Evolutionary conservation across 805 yeast genomes (phyloP), one percentile per base, ranked within the genome.

Genomic region (Cephaloascus albidus): DNA sequence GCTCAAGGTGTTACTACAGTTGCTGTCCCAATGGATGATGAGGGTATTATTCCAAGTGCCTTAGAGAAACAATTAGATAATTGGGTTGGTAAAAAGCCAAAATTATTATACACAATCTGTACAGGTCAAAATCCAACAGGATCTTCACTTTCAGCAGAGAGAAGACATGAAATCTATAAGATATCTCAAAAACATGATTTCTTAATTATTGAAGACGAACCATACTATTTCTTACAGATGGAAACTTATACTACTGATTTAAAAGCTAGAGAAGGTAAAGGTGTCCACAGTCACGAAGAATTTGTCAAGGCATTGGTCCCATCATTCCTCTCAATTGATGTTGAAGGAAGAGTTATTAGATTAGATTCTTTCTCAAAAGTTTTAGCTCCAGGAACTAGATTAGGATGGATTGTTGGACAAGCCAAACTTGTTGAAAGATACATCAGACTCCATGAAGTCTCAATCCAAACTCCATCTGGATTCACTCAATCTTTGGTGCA

Each of bases 91-190:
- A 74, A 76, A 43, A 78, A 78, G 61, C 97, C 97, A 48, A 87
- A 83, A 61, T 66, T 90, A 43, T 69, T 90, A 50, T 93, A 93
- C 75, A 80, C 93, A 33, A 86, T 90, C 51, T 82, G 93, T 48
- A 93, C 97, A 6, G 98, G 98, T 45, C 97, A 93, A 68, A 90
- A 90, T 72, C 98, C 98, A 46, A 89, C 97, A 16, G 98, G 98
- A 31, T 80, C 95, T 3, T 84, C 87, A 18, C 68, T 93, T 52
- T 68, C 82, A 28, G 63, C 53, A 20, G 89, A 85, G 53, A 79
- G 97, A 67, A 85, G 96, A 65, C 58, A 63, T 45, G 76, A 72
- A 41, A 74, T 93, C 48, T 89, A 88, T 63, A 72, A 74, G 44
- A 56, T 90, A 45, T 90, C 95, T 28, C 80, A 76, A 55, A 81